phyloP scores from a whole-genome alignment of 2,329 filamentous ascomycete genomes.

The Fusarium redolens region DNA sequence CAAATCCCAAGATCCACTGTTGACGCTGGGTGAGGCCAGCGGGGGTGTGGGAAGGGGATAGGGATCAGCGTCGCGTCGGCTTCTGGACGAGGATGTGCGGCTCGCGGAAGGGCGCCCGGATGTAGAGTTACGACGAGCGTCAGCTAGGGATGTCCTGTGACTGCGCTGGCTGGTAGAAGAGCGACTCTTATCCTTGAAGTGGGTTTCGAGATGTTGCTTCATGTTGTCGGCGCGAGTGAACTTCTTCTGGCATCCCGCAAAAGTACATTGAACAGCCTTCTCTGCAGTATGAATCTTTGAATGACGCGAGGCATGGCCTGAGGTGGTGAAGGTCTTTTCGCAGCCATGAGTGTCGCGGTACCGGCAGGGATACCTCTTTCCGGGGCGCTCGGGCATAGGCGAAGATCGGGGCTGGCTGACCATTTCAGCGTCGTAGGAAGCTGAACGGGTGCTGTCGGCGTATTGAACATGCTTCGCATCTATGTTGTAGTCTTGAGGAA shows the following conservation, averaged over 20 bases:
- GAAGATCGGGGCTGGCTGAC: slow-evolving; percentile 53
- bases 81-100: slow-evolving; percentile 45
- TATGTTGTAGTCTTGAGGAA: slow-evolving; percentile 49
- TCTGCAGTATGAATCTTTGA: slow-evolving; percentile 87
- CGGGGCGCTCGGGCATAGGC: slow-evolving; percentile 57
- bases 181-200: slow-evolving; percentile 72
- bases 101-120: slow-evolving; percentile 46
- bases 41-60: slow-evolving; percentile 52
- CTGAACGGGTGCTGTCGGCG: slow-evolving; percentile 57
- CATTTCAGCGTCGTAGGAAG: slow-evolving; percentile 63
- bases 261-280: slow-evolving; percentile 78
- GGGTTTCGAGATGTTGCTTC: slow-evolving; percentile 85
- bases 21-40: slow-evolving; percentile 51
- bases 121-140: slow-evolving; percentile 49
- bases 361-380: slow-evolving; percentile 80
- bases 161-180: slow-evolving; percentile 52
- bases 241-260: slow-evolving; percentile 78
- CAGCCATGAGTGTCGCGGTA: slow-evolving; percentile 78
- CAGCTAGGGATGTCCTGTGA: slow-evolving; percentile 49
- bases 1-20: slow-evolving; percentile 59
- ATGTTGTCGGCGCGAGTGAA: slow-evolving; percentile 88
- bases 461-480: slow-evolving; percentile 58
- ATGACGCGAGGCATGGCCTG: slow-evolving; percentile 85
- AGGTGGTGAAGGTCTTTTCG: slow-evolving; percentile 85
- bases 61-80: slow-evolving; percentile 56